Conservation (phyloP, 768 basidiomycete genomes). For the Clavaria fumosa region DNA sequence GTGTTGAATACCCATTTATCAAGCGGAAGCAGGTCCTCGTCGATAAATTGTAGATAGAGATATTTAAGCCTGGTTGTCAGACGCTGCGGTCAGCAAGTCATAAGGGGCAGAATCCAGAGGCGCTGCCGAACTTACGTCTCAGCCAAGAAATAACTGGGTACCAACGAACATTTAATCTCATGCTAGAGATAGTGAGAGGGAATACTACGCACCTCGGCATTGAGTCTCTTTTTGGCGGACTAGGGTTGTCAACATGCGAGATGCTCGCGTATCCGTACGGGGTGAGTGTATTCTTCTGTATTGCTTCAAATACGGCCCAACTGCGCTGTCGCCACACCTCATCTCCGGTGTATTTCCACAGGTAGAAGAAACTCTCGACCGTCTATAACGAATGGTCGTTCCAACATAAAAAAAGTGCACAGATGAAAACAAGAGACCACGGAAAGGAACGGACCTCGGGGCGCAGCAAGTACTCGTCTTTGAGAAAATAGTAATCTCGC, state of each 20-base stretch:
- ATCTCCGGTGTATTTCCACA: conserved; percentile 60
- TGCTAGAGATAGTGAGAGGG: background rate
- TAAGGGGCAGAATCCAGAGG: background rate
- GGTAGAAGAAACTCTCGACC: conserved; percentile 53
- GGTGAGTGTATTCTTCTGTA: conserved; percentile 45
- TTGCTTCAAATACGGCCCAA: conserved; percentile 54
- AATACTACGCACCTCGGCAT: conserved; percentile 57
- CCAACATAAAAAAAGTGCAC: conserved; percentile 4
- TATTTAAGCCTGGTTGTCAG: conserved; percentile 41
- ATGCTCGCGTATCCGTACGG: conserved; percentile 48
- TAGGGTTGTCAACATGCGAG: conserved; percentile 27
- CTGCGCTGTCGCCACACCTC: conserved; percentile 53
- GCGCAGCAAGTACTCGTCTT: conserved; percentile 38
- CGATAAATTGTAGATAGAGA: conserved; percentile 49
- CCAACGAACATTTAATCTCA: background rate
- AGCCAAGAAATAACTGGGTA: conserved; percentile 29
- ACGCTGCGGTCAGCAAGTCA: background rate
- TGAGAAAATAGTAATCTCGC: conserved; percentile 40
- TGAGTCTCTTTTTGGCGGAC: conserved; percentile 29
- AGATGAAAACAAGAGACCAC: background rate
- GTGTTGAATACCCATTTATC: conserved; percentile 47
- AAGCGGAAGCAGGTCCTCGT: conserved; percentile 40
- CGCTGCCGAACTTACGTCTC: conserved; percentile 25
- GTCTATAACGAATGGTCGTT: conserved; percentile 27
- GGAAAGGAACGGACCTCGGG: conserved; percentile 43